These are phyloP conservation scores for Daldinia loculata DNA, from an alignment of 495 filamentous ascomycete genomes.

Conservation along the genomic window DNA sequence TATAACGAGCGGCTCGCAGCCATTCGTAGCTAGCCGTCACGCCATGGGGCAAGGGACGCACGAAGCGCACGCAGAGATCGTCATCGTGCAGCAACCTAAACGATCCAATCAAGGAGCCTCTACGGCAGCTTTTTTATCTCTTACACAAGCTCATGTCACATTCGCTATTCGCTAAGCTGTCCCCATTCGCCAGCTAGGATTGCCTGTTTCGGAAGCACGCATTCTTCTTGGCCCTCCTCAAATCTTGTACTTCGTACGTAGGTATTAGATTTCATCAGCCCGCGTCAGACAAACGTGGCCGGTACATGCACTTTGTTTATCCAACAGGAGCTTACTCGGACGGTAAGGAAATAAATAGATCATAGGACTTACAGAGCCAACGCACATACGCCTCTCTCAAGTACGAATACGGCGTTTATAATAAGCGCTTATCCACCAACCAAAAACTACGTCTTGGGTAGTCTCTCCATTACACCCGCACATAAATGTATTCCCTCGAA, in stretches of 20 bases:
- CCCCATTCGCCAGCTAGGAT: constrained; percentile 10
- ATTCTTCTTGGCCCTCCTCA: constrained; percentile 18
- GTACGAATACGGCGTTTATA: neutral
- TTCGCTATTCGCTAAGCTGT: constrained; percentile 28
- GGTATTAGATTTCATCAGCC: constrained; percentile 30
- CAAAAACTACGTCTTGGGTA: neutral
- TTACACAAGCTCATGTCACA: constrained; percentile 25
- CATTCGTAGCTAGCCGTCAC: constrained; percentile 1
- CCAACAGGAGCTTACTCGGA: neutral
- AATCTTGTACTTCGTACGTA: constrained; percentile 8
- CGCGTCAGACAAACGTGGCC: constrained; percentile 13
- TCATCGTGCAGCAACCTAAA: constrained; percentile 36
- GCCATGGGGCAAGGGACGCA: constrained; percentile 18
- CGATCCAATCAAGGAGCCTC: constrained; percentile 39
- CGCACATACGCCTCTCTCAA: neutral
- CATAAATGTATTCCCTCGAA: neutral
- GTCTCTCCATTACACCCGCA: neutral
- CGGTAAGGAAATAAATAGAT: neutral
- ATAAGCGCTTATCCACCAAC: neutral
- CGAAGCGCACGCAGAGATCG: constrained; percentile 31
- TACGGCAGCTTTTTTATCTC: constrained; percentile 24
- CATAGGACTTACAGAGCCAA: neutral
- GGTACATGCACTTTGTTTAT: neutral
- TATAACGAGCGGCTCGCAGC: neutral
- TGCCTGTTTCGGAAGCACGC: constrained; percentile 16